Percentiles rank a stretch among this genome's conserved stretches.
Evolutionary conservation across 2,329 filamentous ascomycete species (phyloP).

Genomic region (Diplodia sapinea): DNA sequence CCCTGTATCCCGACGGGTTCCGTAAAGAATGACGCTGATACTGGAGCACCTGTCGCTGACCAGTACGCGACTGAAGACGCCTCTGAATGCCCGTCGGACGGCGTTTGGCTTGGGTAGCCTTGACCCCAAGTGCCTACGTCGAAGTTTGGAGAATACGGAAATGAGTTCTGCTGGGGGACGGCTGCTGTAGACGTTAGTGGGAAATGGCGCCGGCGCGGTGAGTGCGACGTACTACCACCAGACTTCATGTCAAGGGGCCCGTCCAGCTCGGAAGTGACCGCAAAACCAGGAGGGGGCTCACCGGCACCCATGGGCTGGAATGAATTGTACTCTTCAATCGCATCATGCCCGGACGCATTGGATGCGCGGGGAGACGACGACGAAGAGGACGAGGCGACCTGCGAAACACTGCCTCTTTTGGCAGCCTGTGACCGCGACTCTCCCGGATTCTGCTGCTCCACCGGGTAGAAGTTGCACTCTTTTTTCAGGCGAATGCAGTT

Average conservation of each 20-base stretch:
- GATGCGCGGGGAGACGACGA: slow-evolving; percentile 55
- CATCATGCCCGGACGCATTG: slow-evolving; percentile 38
- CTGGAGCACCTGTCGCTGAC: slow-evolving; percentile 43
- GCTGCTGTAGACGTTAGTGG: slow-evolving; percentile 37
- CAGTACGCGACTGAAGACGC: slow-evolving; percentile 29
- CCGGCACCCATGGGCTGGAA: slow-evolving; percentile 33
- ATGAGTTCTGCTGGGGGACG: slow-evolving; percentile 42
- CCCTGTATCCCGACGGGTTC: slow-evolving; percentile 41
- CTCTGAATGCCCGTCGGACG: slow-evolving; percentile 25
- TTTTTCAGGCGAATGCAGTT: slow-evolving; percentile 96
- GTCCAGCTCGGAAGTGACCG: slow-evolving; percentile 32
- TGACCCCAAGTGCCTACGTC: slow-evolving; percentile 18
- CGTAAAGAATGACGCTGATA: slow-evolving; percentile 43
- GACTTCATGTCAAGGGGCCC: slow-evolving; percentile 37
- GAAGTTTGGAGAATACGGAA: slow-evolving; percentile 41
- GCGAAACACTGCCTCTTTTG: slow-evolving; percentile 52
- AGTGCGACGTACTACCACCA: slow-evolving; percentile 39
- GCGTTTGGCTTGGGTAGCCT: slow-evolving; percentile 19
- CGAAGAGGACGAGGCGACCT: slow-evolving; percentile 52
- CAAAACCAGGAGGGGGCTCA: slow-evolving; percentile 36
- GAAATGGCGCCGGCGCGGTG: background rate
- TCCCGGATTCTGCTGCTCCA: slow-evolving; percentile 72
- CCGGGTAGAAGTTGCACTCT: slow-evolving; percentile 89
- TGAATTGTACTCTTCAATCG: slow-evolving; percentile 40
- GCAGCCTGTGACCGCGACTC: slow-evolving; percentile 54